Conservation (phyloP, 306 rosid genomes). For the Prosopis cineraria region DNA sequence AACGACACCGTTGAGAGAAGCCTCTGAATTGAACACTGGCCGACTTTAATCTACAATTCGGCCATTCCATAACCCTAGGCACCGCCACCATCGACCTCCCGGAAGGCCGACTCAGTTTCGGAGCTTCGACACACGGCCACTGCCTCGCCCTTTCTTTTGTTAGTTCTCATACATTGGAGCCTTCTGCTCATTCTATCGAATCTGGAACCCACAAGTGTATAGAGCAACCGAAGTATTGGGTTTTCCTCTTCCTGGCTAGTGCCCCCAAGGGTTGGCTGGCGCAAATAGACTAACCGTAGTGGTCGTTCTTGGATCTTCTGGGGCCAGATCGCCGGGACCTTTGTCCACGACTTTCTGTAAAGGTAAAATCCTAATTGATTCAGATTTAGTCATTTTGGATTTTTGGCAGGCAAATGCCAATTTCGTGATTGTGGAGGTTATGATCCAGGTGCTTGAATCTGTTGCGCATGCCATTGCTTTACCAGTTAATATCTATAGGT, state of each 20-base stretch:
- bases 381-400: conserved; percentile 20
- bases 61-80: conserved; percentile 11
- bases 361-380: conserved; percentile 43
- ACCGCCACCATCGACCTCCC: conserved; percentile 11
- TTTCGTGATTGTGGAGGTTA: not conserved
- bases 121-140: not conserved
- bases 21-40: not conserved
- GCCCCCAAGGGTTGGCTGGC: not conserved
- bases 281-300: not conserved
- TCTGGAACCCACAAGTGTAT: not conserved
- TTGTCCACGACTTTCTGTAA: not conserved
- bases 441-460: conserved; percentile 29
- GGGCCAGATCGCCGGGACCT: conserved; percentile 31
- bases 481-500: conserved; percentile 27
- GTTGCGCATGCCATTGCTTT: conserved; percentile 21
- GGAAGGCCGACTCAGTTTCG: not conserved
- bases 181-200: not conserved
- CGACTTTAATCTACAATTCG: not conserved
- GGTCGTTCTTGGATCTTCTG: conserved; percentile 15
- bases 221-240: conserved; percentile 1
- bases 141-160: not conserved
- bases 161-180: not conserved
- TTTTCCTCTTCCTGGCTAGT: not conserved
- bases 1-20: conserved; percentile 1
- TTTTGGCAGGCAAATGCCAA: conserved; percentile 3